Percentiles rank a stretch among this genome's conserved stretches.
phyloP scores from a whole-genome alignment of 192 early-diverging fungal species.

The Funneliformis geosporum region DNA sequence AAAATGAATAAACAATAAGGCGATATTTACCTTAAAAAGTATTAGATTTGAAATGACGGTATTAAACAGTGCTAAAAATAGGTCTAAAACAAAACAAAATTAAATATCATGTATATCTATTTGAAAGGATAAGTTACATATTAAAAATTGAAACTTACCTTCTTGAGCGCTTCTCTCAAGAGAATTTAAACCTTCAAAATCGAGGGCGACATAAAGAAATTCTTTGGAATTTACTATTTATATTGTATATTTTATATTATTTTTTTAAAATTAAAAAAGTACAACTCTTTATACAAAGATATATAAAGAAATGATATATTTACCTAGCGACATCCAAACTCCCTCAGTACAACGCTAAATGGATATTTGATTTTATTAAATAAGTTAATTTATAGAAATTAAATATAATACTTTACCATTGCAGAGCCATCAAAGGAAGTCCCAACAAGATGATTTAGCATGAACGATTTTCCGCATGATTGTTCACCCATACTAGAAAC shows the following conservation, averaged over 20 bases:
- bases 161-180: conserved; percentile 31
- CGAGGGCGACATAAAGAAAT: conserved; percentile 28
- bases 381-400: neutral
- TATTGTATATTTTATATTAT: too few relatives aligned
- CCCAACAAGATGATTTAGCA: conserved; percentile 29
- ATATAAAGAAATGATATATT: neutral
- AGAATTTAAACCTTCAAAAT: conserved; percentile 26
- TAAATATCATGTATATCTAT: neutral
- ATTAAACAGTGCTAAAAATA: conserved; percentile 13
- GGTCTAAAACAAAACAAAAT: neutral
- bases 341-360: conserved; percentile 36
- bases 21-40: conserved; percentile 2
- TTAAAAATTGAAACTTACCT: neutral
- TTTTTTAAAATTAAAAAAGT: neutral
- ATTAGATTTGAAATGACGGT: neutral
- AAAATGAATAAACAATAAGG: neutral
- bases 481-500: conserved; percentile 35
- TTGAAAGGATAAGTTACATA: neutral
- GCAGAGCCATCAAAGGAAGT: conserved; percentile 30
- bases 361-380: neutral
- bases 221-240: neutral
- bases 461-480: conserved; percentile 31
- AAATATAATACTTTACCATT: conserved; percentile 10
- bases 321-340: conserved; percentile 31
- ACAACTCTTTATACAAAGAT: neutral